Conservation (phyloP, 2,329 filamentous ascomycete species). For the Nemania diffusa region DNA sequence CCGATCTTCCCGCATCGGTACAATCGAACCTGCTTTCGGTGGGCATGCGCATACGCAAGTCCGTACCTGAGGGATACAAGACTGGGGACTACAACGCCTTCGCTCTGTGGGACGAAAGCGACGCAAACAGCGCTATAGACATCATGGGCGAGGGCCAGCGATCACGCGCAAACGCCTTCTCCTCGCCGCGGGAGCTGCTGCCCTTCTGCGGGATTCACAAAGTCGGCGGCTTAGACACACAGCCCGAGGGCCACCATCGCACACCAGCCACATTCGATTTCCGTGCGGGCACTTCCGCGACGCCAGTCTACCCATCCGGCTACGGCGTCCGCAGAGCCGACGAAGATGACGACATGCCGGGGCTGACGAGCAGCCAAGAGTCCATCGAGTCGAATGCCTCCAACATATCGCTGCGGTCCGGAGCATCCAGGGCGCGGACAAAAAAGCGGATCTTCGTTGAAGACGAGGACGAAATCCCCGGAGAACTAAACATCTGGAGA, state of each 20-base stretch:
- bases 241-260: slow-evolving; percentile 57
- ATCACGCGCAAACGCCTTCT: slow-evolving; percentile 46
- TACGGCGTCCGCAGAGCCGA: slow-evolving; percentile 37
- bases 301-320: slow-evolving; percentile 31
- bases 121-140: slow-evolving; percentile 31
- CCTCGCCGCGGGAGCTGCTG: slow-evolving; percentile 68
- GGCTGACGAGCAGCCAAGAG: slow-evolving; percentile 66
- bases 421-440: slow-evolving; percentile 35
- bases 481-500: slow-evolving; percentile 39
- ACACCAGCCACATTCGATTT: slow-evolving; percentile 36
- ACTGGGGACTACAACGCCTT: slow-evolving; percentile 68
- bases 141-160: slow-evolving; percentile 38
- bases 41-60: slow-evolving; percentile 94
- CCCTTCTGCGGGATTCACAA: slow-evolving; percentile 86
- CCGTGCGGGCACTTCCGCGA: slow-evolving; percentile 18
- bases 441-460: slow-evolving; percentile 63
- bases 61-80: slow-evolving; percentile 93
- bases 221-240: slow-evolving; percentile 73
- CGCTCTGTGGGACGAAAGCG: slow-evolving; percentile 60
- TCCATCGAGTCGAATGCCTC: slow-evolving; percentile 55
- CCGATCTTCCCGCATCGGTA: slow-evolving; percentile 69
- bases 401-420: slow-evolving; percentile 34
- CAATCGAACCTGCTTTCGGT: slow-evolving; percentile 89
- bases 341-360: slow-evolving; percentile 52
- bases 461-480: slow-evolving; percentile 51